Conservation (phyloP, 495 filamentous ascomycete genomes). For the Clavariopsis aquatica region DNA sequence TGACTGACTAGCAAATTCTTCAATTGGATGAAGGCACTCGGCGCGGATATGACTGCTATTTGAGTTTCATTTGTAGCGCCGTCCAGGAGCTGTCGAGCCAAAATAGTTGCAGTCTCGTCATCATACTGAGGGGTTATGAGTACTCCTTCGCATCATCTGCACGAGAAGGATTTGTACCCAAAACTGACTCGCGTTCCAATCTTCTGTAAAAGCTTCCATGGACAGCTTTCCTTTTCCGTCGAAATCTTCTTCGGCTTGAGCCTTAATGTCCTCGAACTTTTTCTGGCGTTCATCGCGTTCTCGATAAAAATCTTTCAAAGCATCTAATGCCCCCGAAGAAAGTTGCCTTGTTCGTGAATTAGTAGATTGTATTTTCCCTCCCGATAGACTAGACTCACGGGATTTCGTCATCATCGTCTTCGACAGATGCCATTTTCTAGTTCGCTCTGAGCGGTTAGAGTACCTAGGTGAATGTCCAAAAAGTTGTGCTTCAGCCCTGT, state of each 20-base stretch:
- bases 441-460: neutral
- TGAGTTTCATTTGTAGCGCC: constrained; percentile 52
- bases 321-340: constrained; percentile 60
- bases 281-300: constrained; percentile 64
- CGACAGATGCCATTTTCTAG: constrained; percentile 17
- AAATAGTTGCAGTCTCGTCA: constrained; percentile 62
- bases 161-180: constrained; percentile 55
- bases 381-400: constrained; percentile 24
- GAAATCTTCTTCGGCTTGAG: constrained; percentile 53
- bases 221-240: constrained; percentile 50
- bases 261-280: constrained; percentile 63
- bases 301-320: constrained; percentile 66
- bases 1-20: constrained; percentile 62
- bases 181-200: constrained; percentile 82
- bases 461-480: neutral
- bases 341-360: constrained; percentile 51
- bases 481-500: neutral
- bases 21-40: constrained; percentile 72
- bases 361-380: neutral
- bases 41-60: constrained; percentile 71
- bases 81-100: constrained; percentile 64
- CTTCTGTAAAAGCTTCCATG: constrained; percentile 74
- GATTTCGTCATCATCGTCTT: constrained; percentile 30
- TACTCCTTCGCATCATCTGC: neutral
- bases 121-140: constrained; percentile 57